Evolutionary conservation across 2,329 filamentous ascomycete genomes (phyloP), one percentile per base, ranked within the genome.

Genomic region (Curvularia eragrostidis): DNA sequence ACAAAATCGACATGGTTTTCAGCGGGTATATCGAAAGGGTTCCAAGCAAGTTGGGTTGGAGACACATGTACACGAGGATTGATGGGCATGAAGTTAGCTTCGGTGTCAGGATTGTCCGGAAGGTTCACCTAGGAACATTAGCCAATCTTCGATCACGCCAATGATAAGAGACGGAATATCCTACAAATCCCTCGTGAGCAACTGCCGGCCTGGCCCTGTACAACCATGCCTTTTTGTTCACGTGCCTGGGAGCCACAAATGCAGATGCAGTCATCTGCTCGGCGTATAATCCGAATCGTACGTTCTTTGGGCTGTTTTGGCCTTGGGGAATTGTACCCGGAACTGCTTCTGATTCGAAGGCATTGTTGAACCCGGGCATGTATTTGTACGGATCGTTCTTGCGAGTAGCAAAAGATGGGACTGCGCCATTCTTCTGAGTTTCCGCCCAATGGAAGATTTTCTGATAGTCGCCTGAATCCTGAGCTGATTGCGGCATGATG

Each of bases 321-420:
- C 80, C 80, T 15, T 72, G 68, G 8, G 81, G 81, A 21, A 83
- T 76, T 21, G 78, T 79, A 70, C 71, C 78, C 10, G 80, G 78
- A 1, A 83, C 73, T 1, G 79, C 79, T 60, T 82, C 80, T 23
- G 80, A 81, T 48, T 77, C 76, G 56, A 82, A 81, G 72, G 68
- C 65, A 67, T 87, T 87, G 36, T 81, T 80, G 64, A 86, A 86
- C 19, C 84, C 85, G 19, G 79, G n/a, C n/a, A n/a, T n/a, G n/a
- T n/a, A 70, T 81, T 85, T 82, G 65, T 87, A 87, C 74, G 82
- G 82, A 66, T 84, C 82, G 61, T 84, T 86, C 73, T 74, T 83
- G 70, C 79, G 80, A 58, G 77, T 80, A 3, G 75, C 78, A 63
- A 86, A 87, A 0, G 83, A 85, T 10, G 83, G 84, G 24, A 86